phyloP scores from a whole-genome alignment of 441 rosid species.

The Croton setiger region DNA sequence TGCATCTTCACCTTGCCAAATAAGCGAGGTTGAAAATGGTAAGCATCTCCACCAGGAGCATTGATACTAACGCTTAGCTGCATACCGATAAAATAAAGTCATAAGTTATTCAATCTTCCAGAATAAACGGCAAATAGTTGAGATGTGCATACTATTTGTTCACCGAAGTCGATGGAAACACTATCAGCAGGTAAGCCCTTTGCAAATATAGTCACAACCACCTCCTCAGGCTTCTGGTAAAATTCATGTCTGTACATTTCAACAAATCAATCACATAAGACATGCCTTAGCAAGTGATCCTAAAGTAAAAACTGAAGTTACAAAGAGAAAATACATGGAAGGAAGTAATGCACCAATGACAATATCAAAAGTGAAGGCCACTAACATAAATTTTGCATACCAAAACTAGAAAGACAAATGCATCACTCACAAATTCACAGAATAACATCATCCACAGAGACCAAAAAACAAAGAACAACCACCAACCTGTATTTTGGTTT shows the following conservation, averaged over 20 bases:
- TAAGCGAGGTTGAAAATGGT: conserved; percentile 79
- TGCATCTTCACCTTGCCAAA: conserved; percentile 69
- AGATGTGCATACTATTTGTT: conserved; percentile 54
- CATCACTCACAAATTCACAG: not conserved
- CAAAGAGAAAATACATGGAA: not conserved
- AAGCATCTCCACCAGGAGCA: conserved; percentile 66
- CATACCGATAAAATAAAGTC: conserved; percentile 23
- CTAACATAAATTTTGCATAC: not conserved
- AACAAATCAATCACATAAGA: conserved; percentile 9
- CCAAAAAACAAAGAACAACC: not conserved
- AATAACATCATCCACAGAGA: not conserved
- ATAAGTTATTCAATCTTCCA: not conserved
- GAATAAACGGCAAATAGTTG: not conserved
- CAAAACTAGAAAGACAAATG: not conserved
- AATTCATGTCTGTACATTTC: conserved; percentile 56
- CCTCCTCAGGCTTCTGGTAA: conserved; percentile 77
- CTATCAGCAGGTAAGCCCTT: conserved; percentile 49
- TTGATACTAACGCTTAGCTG: conserved; percentile 74
- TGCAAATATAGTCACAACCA: conserved; percentile 71
- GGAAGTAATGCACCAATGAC: not conserved
- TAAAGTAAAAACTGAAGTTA: not conserved
- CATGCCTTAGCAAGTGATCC: not conserved
- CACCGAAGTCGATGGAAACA: conserved; percentile 60
- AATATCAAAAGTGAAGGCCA: not conserved
- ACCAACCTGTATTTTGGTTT: conserved; percentile 64